phyloP scores from a whole-genome alignment of 2,329 filamentous ascomycete genomes.

The Lasiodiplodia theobromae region DNA sequence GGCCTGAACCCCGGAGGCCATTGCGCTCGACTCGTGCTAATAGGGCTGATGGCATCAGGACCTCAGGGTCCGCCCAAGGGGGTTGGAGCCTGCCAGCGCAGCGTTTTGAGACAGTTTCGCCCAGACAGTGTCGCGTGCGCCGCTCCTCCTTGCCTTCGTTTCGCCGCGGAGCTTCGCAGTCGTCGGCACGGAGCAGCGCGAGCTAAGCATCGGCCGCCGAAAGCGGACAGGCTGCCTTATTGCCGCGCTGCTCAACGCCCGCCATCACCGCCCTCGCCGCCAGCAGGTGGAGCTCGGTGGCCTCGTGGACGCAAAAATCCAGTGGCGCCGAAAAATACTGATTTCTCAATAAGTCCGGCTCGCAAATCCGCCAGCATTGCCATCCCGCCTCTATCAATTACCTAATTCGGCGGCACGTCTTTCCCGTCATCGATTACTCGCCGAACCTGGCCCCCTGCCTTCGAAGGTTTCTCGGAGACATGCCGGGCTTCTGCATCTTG shows the following conservation, averaged over 20 bases:
- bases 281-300: slow-evolving; percentile 5
- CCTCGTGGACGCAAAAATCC: not conserved
- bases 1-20: slow-evolving; percentile 16
- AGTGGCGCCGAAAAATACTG: not conserved
- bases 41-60: slow-evolving; percentile 19
- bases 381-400: slow-evolving; percentile 4
- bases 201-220: not conserved
- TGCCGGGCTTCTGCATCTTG: slow-evolving; percentile 1
- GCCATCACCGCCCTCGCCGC: not conserved
- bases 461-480: slow-evolving; percentile 18
- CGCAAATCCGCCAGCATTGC: not conserved
- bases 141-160: not conserved
- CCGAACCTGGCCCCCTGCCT: not conserved
- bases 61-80: slow-evolving; percentile 9
- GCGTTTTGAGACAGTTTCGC: not conserved
- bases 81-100: slow-evolving; percentile 13
- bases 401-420: slow-evolving; percentile 14
- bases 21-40: slow-evolving; percentile 6
- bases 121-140: not conserved
- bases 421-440: not conserved
- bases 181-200: not conserved
- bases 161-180: not conserved
- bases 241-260: not conserved
- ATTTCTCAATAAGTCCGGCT: not conserved
- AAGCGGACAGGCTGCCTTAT: slow-evolving; percentile 13